Conservation (phyloP, 1,284 basidiomycete genomes). For the Psilocybe mexicana region DNA sequence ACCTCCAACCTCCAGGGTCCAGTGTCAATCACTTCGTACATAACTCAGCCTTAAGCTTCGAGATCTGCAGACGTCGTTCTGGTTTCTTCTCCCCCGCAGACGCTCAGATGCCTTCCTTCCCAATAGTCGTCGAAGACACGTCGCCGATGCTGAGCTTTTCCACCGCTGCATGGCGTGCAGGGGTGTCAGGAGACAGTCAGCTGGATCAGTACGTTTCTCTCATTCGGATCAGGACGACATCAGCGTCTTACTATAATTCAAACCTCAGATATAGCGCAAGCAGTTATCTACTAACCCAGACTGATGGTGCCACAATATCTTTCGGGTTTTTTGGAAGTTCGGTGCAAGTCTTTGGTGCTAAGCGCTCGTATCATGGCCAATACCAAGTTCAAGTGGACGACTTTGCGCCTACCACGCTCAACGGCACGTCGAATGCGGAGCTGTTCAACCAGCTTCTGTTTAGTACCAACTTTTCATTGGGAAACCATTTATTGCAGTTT, state of each 20-base stretch:
- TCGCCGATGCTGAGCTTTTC: slow-evolving; percentile 16
- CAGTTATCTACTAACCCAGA: slow-evolving; percentile 14
- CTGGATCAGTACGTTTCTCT: slow-evolving; percentile 11
- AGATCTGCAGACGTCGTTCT: not conserved
- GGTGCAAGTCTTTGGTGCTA: slow-evolving; percentile 32
- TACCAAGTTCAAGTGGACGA: slow-evolving; percentile 2
- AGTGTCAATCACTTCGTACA: too few relatives aligned
- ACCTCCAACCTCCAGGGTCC: too few relatives aligned
- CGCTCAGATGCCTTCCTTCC: slow-evolving; percentile 11
- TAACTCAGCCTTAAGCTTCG: not conserved
- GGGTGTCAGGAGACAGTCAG: slow-evolving; percentile 9
- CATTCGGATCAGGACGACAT: not conserved
- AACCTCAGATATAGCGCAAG: slow-evolving; percentile 17
- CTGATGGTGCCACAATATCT: slow-evolving; percentile 3
- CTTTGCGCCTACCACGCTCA: not conserved
- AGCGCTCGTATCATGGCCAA: slow-evolving; percentile 17
- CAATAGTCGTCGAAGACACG: slow-evolving; percentile 16
- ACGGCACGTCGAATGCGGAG: not conserved
- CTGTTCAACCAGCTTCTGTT: not conserved
- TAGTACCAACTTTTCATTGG: not conserved
- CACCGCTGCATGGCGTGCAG: slow-evolving; percentile 10
- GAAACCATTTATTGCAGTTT: not conserved
- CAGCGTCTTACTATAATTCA: not conserved
- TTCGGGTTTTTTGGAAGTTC: slow-evolving; percentile 23
- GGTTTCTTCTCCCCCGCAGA: not conserved